Percentiles rank a stretch among this genome's conserved stretches.
phyloP scores from a whole-genome alignment of 441 rosid species.

The Dalechampia spathulata region DNA sequence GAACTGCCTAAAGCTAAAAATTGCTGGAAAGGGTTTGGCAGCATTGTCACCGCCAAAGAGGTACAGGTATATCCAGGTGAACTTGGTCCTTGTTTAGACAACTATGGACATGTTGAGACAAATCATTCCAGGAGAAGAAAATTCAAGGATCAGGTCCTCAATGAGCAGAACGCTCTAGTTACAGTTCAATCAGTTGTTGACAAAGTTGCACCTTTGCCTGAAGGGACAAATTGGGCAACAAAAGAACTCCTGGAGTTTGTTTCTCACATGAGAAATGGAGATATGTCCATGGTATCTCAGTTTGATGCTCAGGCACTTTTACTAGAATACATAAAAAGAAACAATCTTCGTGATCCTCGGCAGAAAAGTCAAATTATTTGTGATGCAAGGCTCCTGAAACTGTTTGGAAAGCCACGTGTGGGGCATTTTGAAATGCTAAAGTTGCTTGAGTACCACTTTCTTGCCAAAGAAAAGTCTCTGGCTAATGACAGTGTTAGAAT shows the following conservation, averaged over 20 bases:
- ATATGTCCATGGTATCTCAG: slow-evolving; percentile 45
- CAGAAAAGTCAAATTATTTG: slow-evolving; percentile 54
- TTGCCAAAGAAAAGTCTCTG: slow-evolving; percentile 37
- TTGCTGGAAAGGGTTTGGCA: slow-evolving; percentile 49
- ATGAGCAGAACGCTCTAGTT: slow-evolving; percentile 23
- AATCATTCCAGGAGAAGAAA: slow-evolving; percentile 54
- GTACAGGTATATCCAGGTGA: slow-evolving; percentile 25
- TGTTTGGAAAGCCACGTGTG: slow-evolving; percentile 59
- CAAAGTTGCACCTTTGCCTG: slow-evolving; percentile 30
- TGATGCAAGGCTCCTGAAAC: slow-evolving; percentile 59
- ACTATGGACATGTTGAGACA: slow-evolving; percentile 31
- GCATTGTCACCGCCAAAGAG: slow-evolving; percentile 24
- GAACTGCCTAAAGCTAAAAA: slow-evolving; percentile 35
- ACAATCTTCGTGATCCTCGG: slow-evolving; percentile 70
- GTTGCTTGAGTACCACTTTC: slow-evolving; percentile 82
- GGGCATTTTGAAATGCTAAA: slow-evolving; percentile 83
- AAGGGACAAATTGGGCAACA: slow-evolving; percentile 65
- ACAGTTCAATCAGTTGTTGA: slow-evolving; percentile 22
- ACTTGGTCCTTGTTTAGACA: slow-evolving; percentile 24
- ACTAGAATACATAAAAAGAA: slow-evolving; percentile 56
- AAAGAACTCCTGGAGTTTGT: slow-evolving; percentile 87
- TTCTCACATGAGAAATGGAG: slow-evolving; percentile 74
- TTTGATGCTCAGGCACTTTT: slow-evolving; percentile 74
- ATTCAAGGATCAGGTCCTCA: slow-evolving; percentile 27
- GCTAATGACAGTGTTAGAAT: slow-evolving; percentile 27